phyloP scores from a whole-genome alignment of 2,329 filamentous ascomycete genomes.

The Apiospora kogelbergensis region DNA sequence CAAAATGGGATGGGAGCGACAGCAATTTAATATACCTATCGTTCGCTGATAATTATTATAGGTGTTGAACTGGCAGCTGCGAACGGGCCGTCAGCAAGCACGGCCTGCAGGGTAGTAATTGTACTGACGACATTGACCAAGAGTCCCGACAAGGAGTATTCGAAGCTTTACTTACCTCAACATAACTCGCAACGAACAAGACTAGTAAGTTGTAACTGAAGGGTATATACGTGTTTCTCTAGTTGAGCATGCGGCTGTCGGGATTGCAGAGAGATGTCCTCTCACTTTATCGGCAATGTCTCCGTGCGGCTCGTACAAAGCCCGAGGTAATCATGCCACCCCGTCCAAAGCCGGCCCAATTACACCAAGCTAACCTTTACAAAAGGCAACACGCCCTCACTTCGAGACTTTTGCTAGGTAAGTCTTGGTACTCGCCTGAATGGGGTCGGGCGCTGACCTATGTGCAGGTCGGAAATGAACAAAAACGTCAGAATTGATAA shows the following conservation, averaged over 20 bases:
- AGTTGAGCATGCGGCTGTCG: slow-evolving; percentile 58
- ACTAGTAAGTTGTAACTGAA: not conserved
- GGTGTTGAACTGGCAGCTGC: not conserved
- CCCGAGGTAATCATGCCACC: slow-evolving; percentile 58
- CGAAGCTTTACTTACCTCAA: not conserved
- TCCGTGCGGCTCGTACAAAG: slow-evolving; percentile 80
- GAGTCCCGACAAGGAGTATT: not conserved
- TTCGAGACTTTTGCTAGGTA: slow-evolving; percentile 67
- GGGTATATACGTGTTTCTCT: not conserved
- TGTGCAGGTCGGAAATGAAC: slow-evolving; percentile 71
- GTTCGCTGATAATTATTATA: not conserved
- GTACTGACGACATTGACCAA: slow-evolving; percentile 2
- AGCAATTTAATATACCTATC: no score
- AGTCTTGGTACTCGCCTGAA: slow-evolving; percentile 21
- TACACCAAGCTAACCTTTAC: slow-evolving; percentile 9
- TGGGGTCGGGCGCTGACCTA: slow-evolving; percentile 3
- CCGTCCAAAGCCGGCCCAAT: slow-evolving; percentile 12
- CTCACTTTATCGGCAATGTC: slow-evolving; percentile 79
- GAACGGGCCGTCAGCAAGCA: not conserved
- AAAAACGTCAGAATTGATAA: slow-evolving; percentile 70
- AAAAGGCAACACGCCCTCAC: slow-evolving; percentile 55
- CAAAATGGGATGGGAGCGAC: not conserved
- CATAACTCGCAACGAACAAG: not conserved
- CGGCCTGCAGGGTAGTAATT: not conserved
- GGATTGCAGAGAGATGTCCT: slow-evolving; percentile 91